phyloP scores from a whole-genome alignment of 805 yeast genomes.

The Pichia californica region DNA sequence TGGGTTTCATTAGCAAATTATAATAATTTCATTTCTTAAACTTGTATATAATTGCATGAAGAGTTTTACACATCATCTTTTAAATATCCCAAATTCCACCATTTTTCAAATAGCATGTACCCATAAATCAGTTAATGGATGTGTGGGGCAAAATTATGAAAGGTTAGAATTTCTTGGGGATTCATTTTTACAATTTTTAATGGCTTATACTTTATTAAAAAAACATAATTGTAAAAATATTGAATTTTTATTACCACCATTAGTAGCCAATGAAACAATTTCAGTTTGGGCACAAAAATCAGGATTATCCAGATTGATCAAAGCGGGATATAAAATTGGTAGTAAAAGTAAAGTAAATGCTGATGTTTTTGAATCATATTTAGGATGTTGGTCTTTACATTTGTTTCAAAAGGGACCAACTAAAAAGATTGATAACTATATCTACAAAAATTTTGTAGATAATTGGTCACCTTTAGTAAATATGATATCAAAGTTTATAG shows the following conservation, averaged over 20 bases:
- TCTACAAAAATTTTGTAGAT: too few relatives aligned
- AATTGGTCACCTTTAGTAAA: too few relatives aligned
- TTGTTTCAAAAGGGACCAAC: neutral
- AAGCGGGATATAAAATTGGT: neutral
- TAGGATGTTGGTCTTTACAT: neutral
- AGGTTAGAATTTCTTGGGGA: slow-evolving; percentile 6
- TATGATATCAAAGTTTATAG: too few relatives aligned
- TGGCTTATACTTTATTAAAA: neutral
- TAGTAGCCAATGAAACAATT: neutral
- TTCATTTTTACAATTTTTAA: neutral
- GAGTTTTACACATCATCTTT: too few relatives aligned
- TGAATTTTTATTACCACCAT: neutral
- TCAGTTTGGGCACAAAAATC: neutral
- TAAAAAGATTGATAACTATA: too few relatives aligned
- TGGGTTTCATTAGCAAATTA: too few relatives aligned
- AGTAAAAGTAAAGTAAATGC: neutral
- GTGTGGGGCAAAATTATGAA: neutral
- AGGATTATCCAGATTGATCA: neutral
- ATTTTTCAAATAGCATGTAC: neutral
- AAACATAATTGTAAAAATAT: neutral
- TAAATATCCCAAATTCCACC: neutral
- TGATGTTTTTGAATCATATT: slow-evolving; percentile 1
- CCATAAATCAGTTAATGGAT: neutral
- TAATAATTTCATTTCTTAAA: too few relatives aligned
- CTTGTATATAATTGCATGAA: too few relatives aligned